Evolutionary conservation across 2,329 filamentous ascomycete genomes (phyloP).

Genomic region (Colletotrichum liaoningense): DNA sequence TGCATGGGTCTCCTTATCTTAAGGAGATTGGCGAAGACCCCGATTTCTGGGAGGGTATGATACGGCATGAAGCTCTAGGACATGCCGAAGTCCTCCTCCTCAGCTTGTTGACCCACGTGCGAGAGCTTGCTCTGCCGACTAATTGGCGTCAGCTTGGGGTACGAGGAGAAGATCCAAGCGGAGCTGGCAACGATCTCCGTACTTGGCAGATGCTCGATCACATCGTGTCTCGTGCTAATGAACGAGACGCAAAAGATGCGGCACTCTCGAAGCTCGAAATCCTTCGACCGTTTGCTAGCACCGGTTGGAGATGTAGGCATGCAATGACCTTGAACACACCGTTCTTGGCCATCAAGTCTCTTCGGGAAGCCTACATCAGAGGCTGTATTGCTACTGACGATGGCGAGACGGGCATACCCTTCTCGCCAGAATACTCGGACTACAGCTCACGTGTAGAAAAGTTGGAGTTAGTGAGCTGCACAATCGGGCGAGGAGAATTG

Average conservation of each 20-base stretch:
- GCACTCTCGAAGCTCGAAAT: neutral
- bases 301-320: neutral
- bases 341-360: too few relatives aligned
- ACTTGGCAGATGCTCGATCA: neutral
- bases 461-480: neutral
- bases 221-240: neutral
- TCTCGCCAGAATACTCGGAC: neutral
- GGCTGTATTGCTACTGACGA: too few relatives aligned
- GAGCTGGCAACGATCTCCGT: neutral
- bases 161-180: neutral
- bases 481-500: neutral
- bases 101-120: neutral
- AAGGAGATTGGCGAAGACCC: neutral
- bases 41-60: neutral
- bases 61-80: neutral
- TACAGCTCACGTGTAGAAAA: neutral
- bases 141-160: neutral
- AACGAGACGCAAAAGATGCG: neutral
- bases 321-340: neutral
- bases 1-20: neutral
- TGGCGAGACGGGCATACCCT: too few relatives aligned
- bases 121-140: neutral
- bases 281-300: neutral
- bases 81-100: neutral
- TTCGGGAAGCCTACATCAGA: too few relatives aligned